Base-by-base conservation (phyloP, 768 basidiomycete genomes). In the Psilocybe azurescens region DNA sequence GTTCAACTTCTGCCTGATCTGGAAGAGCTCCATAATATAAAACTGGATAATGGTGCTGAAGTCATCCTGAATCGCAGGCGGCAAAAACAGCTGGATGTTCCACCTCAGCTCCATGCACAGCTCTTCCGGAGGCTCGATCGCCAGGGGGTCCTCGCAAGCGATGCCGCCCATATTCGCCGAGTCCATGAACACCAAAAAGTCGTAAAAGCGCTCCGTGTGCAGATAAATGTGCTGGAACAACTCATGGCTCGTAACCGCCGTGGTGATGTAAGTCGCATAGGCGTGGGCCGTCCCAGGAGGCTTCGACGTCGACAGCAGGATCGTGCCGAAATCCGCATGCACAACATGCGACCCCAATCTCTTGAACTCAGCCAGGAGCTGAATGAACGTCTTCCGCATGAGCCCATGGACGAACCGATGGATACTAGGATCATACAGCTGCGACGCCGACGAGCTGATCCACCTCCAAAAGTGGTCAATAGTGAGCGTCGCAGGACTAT, bases 391-490 rank as follows among this genome's bases (percentile, higher is more conserved):
- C 79, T 99, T 99, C 62, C 93, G 88, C 97, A 99, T 99, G 51
- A 99, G 84, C 13, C 95, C 93, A 67, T 96, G 91, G 8, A 99
- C 79, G 75, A 99, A 99, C 0, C 91, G 88, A 71, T 98, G 95
- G 5, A 99, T 82, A 61, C 93, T 90, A 1, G 95, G 89, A 70
- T 99, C 97, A 72, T 94, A 96, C 80, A 99, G 87, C 60, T 89
- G 84, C 16, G 95, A 92, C 5, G 88, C 82, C 48, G 85, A 87
- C 2, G 94, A 94, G 73, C 89, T 91, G 65, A 97, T 85, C 97
- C 97, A 99, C 47, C 97, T 83, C 95, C 96, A 98, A 78, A 99
- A 98, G 75, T 99, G 95, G 69, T 96, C 93, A 56, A 97, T 84
- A 2, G 89, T 87, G 2, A 92, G 69, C 1, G 84, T 82, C 0